Evolutionary conservation across 345 rosid genomes (phyloP), one percentile per base, ranked within the genome.

Genomic region (Cardamine resedifolia): DNA sequence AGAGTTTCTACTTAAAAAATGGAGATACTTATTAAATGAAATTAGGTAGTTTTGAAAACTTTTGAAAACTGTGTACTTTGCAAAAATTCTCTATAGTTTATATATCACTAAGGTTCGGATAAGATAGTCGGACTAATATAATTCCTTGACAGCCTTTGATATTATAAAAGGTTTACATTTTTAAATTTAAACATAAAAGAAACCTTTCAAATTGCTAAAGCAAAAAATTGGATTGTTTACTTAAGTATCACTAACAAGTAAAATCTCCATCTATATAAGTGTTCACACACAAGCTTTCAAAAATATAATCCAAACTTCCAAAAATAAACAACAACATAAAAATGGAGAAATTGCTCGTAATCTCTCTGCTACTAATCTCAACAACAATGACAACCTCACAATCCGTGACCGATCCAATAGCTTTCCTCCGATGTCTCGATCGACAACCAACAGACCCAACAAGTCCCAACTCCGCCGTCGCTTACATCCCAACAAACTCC

Each of bases 401-500:
- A 19, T 3, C 65, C 3, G 49, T 62, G 69, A 68, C 58, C 14
- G 64, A 68, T 59, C 68, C 78, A 0, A 36, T 36, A 27, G 21
- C 64, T 43, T 71, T 77, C 34, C 68, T 77, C 26, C 58, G 26
- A 58, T 77, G 77, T 71, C 28, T 77, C 1, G 63, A 39, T 20
- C 43, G 36, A 50, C 62, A 58, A 77, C 18, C 59, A 41, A 7
- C 7, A 33, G 16, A 60, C 8, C n/a, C 63, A 58, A 12, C 63
- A 58, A 58, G 63, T 47, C 44, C 39, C 0, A 66, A 44, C 77
- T 78, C 77, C 19, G 49, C 51, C 7, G 68, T 57, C 0, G 12
- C n/a, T n/a, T n/a, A n/a, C n/a, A n/a, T n/a, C n/a, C n/a, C 70
- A 61, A 53, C 65, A 7, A 78, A 78, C 66, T 16, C 85, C 45